A percentile compares a stretch with the other conserved stretches of the same genome.
Evolutionary conservation across 202 grass and related monocot species (phyloP).

Genomic region (Setaria italica): DNA sequence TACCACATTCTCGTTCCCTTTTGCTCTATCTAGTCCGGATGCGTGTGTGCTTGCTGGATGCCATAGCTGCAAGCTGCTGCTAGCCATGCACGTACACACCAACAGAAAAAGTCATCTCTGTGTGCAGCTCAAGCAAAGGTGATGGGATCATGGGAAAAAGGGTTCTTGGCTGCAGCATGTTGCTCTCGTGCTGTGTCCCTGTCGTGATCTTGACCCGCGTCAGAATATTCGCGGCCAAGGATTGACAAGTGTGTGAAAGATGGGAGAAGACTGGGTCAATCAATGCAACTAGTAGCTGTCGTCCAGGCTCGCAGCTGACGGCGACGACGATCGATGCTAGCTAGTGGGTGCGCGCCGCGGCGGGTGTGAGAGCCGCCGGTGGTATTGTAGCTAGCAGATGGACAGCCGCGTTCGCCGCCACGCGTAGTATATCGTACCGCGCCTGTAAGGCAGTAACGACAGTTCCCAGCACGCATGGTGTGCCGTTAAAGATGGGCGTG

Average conservation of each 20-base stretch:
- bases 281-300: slow-evolving; percentile 8
- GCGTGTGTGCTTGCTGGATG: no score
- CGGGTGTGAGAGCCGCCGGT: not conserved
- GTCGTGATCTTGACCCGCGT: slow-evolving; percentile 30
- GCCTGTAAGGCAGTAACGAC: no score
- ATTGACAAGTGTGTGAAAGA: slow-evolving; percentile 29
- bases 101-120: not conserved
- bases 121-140: slow-evolving; percentile 1
- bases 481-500: no score
- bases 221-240: slow-evolving; percentile 21
- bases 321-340: not conserved
- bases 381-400: not conserved
- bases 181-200: not conserved
- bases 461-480: no score
- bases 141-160: not conserved
- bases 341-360: not conserved
- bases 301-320: not conserved
- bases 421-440: no score
- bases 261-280: not conserved
- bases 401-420: no score
- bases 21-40: no score
- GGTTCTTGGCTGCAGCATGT: not conserved
- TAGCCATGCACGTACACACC: not conserved
- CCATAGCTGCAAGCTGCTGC: no score
- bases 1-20: no score